Base-by-base conservation (phyloP, 495 filamentous ascomycete species). In the Niebla homalea region DNA sequence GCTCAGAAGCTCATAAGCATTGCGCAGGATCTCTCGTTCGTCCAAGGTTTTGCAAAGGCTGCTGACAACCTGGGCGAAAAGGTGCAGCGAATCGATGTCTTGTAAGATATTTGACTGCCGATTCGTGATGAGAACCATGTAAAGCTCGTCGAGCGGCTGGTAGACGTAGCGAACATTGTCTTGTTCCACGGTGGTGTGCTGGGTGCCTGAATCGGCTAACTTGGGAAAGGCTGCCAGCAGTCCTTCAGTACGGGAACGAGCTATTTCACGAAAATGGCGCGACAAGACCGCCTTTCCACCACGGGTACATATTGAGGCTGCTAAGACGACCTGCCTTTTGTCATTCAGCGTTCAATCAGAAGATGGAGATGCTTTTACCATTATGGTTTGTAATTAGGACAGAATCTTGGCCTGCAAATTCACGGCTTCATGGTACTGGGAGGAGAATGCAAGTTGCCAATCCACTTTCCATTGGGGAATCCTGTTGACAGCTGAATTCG, bases 131-230 rank as follows among this genome's bases (percentile, higher is more conserved):
- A 98, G 81, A 48, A 98, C 89, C 78, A 98, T 95, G 76, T 97
- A 98, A 52, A 98, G 80, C 72, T 97, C 93, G 67, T 98, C 93
- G 48, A 98, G 76, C 52, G 93, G 92, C 67, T 98, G 92, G 73
- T 98, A 98, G 46, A 97, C 92, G 63, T 94, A 98, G 65, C 92
- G 92, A 57, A 98, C 92, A 75, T 94, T 96, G 73, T 98, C 92
- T 65, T 95, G 90, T 67, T 98, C 92, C 46, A 95, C 88, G 14
- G 86, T 98, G 7, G 92, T 98, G 65, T 98, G 92, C 64, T 98
- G 92, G 44, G 88, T 93, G 40, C 87, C 85, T 14, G 84, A 84
- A 66, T 94, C 89, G 50, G 90, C 88, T 49, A 96, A 87, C 66
- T 96, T 97, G 38, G 92, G 92, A 67, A 98, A 97, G 1, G 88